Evolutionary conservation across 2,329 filamentous ascomycete genomes (phyloP), one percentile per base, ranked within the genome.

Genomic region (Monilinia polystroma): DNA sequence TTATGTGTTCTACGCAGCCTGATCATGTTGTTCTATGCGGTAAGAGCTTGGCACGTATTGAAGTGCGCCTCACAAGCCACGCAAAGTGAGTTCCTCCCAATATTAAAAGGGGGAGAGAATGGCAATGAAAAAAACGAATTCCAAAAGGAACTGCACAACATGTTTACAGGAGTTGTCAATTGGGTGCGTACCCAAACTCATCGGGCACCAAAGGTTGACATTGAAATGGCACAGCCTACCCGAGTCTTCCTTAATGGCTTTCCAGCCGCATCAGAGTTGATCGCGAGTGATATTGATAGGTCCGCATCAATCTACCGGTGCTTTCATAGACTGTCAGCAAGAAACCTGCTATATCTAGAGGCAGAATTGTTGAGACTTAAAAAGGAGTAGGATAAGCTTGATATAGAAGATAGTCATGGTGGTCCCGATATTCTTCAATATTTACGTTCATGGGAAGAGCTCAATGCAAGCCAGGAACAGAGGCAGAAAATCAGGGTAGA

Each of bases 371-470:
- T 41, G 7, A 41, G 14, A 14, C 32, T 56, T 16, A 32, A 56
- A n/a, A 56, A 56, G 54, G 32, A 56, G 38, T 32, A 56, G n/a
- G 54, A 56, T 56, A 32, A 56, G 4, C 54, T 56, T 12, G 47
- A 51, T 23, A 47, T 47, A 10, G 6, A 51, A 12, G n/a, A 51
- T 23, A 23, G 20, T 23, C n/a, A 32, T 8, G 52, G 18, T 12
- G 26, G 52, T 20, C 43, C 43, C 43, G 43, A 47, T 20, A 16
- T 20, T 47, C 43, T 47, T 47, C 43, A 47, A 47, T 47, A 47
- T 47, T 20, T 47, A 47, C 43, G 43, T 47, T 47, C 43, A 20
- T 47, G 43, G 16, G 43, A 47, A 47, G 18, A 47, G 14, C 16
- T 47, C 4, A 47, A 20, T 20, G 18, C 43, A 47, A 47, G 43